Percentiles rank a stretch among this genome's conserved stretches.
Evolutionary conservation across 768 basidiomycete species (phyloP).

Genomic region (Holtermannia corniformis): DNA sequence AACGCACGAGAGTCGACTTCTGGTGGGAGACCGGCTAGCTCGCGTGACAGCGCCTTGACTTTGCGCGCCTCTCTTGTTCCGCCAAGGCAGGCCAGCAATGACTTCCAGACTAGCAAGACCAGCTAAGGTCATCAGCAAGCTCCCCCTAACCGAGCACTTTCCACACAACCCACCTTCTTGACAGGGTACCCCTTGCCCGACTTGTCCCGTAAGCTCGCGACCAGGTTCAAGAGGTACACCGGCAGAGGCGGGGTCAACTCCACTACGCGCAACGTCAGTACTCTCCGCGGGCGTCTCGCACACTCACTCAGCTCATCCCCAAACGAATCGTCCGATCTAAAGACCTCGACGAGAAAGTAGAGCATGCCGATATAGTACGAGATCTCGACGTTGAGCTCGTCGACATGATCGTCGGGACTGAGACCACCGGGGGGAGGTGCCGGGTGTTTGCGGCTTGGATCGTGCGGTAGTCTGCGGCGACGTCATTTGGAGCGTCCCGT

Average conservation of each 20-base stretch:
- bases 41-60: conserved; percentile 74
- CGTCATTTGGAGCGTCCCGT: not conserved
- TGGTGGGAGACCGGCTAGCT: conserved; percentile 64
- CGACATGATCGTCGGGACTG: conserved; percentile 55
- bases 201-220: conserved; percentile 84
- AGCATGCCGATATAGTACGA: conserved; percentile 90
- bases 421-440: not conserved
- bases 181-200: conserved; percentile 92
- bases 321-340: conserved; percentile 86
- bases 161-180: conserved; percentile 70
- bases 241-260: conserved; percentile 88
- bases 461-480: not conserved
- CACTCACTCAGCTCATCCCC: conserved; percentile 89
- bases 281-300: not conserved
- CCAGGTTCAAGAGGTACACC: conserved; percentile 78
- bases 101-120: conserved; percentile 89
- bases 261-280: conserved; percentile 50
- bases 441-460: not conserved
- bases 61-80: conserved; percentile 77
- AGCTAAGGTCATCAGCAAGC: conserved; percentile 50
- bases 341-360: conserved; percentile 88
- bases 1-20: conserved; percentile 20
- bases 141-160: conserved; percentile 4
- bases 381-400: conserved; percentile 84
- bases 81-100: conserved; percentile 80